These are phyloP conservation scores for Fusarium sp. DNA, from an alignment of 2,329 filamentous ascomycete species.

Conservation along the genomic window DNA sequence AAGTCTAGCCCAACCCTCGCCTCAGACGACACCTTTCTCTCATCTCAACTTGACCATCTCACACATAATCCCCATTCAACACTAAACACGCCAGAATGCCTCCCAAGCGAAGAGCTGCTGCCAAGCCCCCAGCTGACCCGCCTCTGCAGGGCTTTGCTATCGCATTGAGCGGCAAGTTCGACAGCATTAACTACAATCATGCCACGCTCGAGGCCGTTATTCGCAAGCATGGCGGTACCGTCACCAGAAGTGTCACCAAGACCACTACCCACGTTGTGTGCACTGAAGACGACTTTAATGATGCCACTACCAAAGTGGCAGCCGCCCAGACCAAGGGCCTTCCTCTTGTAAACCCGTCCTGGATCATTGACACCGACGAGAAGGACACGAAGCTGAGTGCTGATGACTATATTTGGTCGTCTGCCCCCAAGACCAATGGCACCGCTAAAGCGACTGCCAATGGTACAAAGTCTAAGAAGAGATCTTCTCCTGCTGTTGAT, in stretches of 20 bases:
- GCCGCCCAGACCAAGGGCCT: constrained; percentile 58
- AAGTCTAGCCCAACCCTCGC: constrained; percentile 11
- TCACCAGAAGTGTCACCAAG: constrained; percentile 58
- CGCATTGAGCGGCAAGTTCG: constrained; percentile 69
- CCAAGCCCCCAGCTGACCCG: constrained; percentile 35
- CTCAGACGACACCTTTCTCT: background rate
- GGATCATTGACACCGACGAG: constrained; percentile 66
- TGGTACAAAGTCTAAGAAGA: constrained; percentile 40
- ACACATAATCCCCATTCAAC: background rate
- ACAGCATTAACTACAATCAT: constrained; percentile 62
- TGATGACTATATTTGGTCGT: constrained; percentile 44
- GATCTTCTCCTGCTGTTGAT: constrained; percentile 36
- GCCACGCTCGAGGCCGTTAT: constrained; percentile 57
- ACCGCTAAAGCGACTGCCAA: constrained; percentile 33
- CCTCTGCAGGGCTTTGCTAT: constrained; percentile 61
- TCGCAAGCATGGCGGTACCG: constrained; percentile 58
- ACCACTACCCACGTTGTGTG: constrained; percentile 66
- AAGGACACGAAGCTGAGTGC: constrained; percentile 39
- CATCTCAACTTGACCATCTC: background rate
- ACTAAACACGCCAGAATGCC: constrained; percentile 28
- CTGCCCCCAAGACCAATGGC: constrained; percentile 40
- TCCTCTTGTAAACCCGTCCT: constrained; percentile 66
- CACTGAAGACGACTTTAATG: constrained; percentile 61
- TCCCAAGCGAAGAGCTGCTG: constrained; percentile 35
- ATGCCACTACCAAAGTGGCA: constrained; percentile 60